Evolutionary conservation across 106 monocot species (phyloP).

Genomic region (Phalaenopsis equestris): DNA sequence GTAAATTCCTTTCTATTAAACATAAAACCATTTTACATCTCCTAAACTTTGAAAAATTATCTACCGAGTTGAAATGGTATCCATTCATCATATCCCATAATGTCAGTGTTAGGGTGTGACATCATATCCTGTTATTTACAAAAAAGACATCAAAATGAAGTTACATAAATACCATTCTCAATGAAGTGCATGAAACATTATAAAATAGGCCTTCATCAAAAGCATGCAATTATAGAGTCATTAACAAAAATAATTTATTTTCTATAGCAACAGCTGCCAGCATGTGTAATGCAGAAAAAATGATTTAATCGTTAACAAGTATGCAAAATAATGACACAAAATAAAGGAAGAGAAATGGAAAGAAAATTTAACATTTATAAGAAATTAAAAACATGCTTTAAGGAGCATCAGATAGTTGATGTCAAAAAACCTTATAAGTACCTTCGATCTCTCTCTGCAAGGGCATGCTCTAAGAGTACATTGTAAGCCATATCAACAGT

Average conservation of each 20-base stretch:
- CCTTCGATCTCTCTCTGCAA: constrained; percentile 98
- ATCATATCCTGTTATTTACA: too few relatives aligned
- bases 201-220: too few relatives aligned
- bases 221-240: not conserved
- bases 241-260: not conserved
- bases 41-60: too few relatives aligned
- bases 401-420: not conserved
- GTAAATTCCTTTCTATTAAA: too few relatives aligned
- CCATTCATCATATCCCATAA: too few relatives aligned
- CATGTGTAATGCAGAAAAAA: not conserved
- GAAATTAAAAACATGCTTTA: not conserved
- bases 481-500: constrained; percentile 88
- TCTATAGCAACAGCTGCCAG: not conserved
- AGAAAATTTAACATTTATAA: not conserved
- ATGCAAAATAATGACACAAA: not conserved
- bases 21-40: too few relatives aligned
- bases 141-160: too few relatives aligned
- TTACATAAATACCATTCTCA: too few relatives aligned
- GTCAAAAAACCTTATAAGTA: constrained; percentile 15
- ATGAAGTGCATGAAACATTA: too few relatives aligned
- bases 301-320: not conserved
- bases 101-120: too few relatives aligned
- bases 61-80: too few relatives aligned
- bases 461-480: constrained; percentile 85
- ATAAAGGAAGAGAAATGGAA: not conserved